These are phyloP conservation scores for Phialophora macrospora DNA, from an alignment of 2,329 filamentous ascomycete genomes.

Conservation along the genomic window DNA sequence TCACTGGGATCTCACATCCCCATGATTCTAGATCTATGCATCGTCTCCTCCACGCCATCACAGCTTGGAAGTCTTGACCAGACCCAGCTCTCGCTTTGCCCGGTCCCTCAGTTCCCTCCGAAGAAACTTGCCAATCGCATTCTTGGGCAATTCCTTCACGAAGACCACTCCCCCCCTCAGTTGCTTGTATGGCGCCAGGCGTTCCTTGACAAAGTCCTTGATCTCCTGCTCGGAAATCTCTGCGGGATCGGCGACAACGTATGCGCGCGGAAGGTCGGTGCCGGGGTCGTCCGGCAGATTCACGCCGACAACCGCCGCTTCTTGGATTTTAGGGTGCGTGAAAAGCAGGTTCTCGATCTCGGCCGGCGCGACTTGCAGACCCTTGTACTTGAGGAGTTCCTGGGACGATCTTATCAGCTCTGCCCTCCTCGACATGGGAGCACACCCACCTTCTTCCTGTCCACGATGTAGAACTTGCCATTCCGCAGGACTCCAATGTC, in stretches of 20 bases:
- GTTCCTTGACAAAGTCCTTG: slow-evolving; percentile 34
- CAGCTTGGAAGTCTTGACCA: slow-evolving; percentile 14
- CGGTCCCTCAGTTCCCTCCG: slow-evolving; percentile 36
- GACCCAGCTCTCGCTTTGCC: slow-evolving; percentile 38
- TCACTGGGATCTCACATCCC: background rate
- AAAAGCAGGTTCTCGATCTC: slow-evolving; percentile 60
- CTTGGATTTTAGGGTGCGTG: slow-evolving; percentile 52
- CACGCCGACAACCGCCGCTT: slow-evolving; percentile 64
- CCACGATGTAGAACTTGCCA: slow-evolving; percentile 82
- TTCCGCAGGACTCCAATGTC: slow-evolving; percentile 43
- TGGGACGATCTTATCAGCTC: slow-evolving; percentile 7
- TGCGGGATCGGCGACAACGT: slow-evolving; percentile 51
- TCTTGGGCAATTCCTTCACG: slow-evolving; percentile 37
- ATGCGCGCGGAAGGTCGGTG: slow-evolving; percentile 65
- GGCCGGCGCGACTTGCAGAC: slow-evolving; percentile 67
- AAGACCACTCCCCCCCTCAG: slow-evolving; percentile 38
- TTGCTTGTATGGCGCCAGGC: slow-evolving; percentile 37
- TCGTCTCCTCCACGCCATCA: background rate
- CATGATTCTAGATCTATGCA: background rate
- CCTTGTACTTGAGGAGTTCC: slow-evolving; percentile 62
- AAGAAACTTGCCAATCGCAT: slow-evolving; percentile 38
- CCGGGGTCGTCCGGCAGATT: slow-evolving; percentile 50
- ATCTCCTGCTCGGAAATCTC: slow-evolving; percentile 34
- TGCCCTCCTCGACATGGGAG: slow-evolving; percentile 25
- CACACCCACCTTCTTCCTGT: slow-evolving; percentile 64